A percentile compares a stretch with the other conserved stretches of the same genome.
Conservation (phyloP, 2,329 filamentous ascomycete species). For the Calonectria pseudoturangicola region DNA sequence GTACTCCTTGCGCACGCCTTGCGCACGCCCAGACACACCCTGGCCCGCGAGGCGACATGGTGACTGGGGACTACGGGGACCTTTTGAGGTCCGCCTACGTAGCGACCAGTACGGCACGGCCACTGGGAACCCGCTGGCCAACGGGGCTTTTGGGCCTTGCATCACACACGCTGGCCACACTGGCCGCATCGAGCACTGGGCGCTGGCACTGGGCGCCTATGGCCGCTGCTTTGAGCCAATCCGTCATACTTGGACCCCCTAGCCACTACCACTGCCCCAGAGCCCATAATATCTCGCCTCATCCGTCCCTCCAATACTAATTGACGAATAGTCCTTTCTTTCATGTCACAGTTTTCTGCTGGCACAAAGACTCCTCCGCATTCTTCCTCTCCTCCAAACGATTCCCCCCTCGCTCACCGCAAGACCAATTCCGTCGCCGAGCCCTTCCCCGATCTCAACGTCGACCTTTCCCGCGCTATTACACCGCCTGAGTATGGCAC, state of each 20-base stretch:
- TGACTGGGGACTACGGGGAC: conserved; percentile 30
- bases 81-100: conserved; percentile 27
- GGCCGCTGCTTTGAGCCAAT: conserved; percentile 32
- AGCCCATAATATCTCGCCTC: conserved; percentile 54
- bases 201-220: conserved; percentile 26
- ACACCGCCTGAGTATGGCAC: conserved; percentile 67
- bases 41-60: conserved; percentile 31
- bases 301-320: conserved; percentile 51
- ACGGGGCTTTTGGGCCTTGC: conserved; percentile 30
- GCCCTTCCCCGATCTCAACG: conserved; percentile 61
- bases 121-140: conserved; percentile 29
- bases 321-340: conserved; percentile 82
- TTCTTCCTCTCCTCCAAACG: conserved; percentile 65
- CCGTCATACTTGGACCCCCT: conserved; percentile 38
- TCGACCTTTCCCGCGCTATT: conserved; percentile 61
- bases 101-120: conserved; percentile 25
- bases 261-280: conserved; percentile 35
- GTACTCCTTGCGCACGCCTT: conserved; percentile 26
- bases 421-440: conserved; percentile 57
- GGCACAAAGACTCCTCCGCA: conserved; percentile 67
- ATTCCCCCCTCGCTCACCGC: conserved; percentile 57
- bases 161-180: conserved; percentile 25
- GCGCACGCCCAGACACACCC: conserved; percentile 33
- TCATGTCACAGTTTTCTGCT: conserved; percentile 87
- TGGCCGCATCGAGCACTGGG: conserved; percentile 32